Evolutionary conservation across 805 yeast genomes (phyloP).

Genomic region (Barnettozyma pratensis): DNA sequence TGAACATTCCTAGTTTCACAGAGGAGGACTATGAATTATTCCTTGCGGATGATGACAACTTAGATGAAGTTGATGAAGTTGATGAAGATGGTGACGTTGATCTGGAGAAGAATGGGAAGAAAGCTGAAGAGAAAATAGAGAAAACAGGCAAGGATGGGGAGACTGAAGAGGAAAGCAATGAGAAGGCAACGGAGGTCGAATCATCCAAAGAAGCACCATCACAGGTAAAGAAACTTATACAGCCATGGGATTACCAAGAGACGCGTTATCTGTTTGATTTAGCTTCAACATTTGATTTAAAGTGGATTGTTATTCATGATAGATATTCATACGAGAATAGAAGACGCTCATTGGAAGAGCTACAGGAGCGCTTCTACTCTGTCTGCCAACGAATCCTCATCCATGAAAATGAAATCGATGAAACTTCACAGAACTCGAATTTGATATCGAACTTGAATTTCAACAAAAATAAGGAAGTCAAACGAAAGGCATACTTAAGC

Average conservation of each 20-base stretch:
- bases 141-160: not conserved
- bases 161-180: conserved; percentile 15
- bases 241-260: conserved; percentile 70
- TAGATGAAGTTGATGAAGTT: conserved; percentile 1
- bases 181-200: conserved; percentile 23
- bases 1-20: conserved; percentile 66
- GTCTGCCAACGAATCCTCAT: conserved; percentile 54
- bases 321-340: conserved; percentile 35
- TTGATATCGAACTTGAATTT: conserved; percentile 62
- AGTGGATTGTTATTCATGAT: conserved; percentile 66
- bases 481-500: conserved; percentile 75
- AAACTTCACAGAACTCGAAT: conserved; percentile 41
- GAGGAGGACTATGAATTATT: conserved; percentile 53
- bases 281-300: conserved; percentile 45
- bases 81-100: conserved; percentile 5
- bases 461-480: conserved; percentile 65
- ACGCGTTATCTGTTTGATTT: conserved; percentile 73
- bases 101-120: conserved; percentile 1
- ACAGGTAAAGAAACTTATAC: not conserved
- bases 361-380: conserved; percentile 75
- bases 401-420: conserved; percentile 34
- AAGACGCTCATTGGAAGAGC: conserved; percentile 61
- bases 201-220: not conserved
- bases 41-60: conserved; percentile 31
- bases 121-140: not conserved